A percentile compares a stretch with the other conserved stretches of the same genome.
Conservation (phyloP, 768 basidiomycete species). For the Mycena metata region DNA sequence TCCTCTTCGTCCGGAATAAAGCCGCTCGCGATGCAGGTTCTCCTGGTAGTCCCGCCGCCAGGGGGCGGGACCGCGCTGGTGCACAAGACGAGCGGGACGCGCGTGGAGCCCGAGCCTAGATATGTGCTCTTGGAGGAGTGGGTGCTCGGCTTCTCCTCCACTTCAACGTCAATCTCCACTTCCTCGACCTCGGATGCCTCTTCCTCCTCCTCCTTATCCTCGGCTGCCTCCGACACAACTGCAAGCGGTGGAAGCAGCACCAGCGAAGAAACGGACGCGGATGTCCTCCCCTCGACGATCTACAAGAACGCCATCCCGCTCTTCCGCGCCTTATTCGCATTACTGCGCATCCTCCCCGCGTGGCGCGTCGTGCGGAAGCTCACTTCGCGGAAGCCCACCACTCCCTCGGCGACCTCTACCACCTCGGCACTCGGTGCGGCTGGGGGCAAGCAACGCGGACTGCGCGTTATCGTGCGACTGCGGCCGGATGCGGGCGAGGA, state of each 20-base stretch:
- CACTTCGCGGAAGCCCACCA: constrained; percentile 56
- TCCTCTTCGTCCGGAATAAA: constrained; percentile 48
- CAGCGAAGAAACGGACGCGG: constrained; percentile 44
- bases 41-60: constrained; percentile 78
- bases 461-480: constrained; percentile 45
- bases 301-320: constrained; percentile 90
- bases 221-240: neutral
- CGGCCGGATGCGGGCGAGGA: constrained; percentile 30
- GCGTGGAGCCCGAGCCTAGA: constrained; percentile 77
- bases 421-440: constrained; percentile 44
- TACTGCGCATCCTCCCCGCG: constrained; percentile 80
- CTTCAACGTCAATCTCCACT: too few species aligned
- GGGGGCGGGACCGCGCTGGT: constrained; percentile 81
- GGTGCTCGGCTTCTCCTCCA: constrained; percentile 65
- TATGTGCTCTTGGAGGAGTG: constrained; percentile 83
- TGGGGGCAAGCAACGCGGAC: neutral
- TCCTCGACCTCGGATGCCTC: too few species aligned
- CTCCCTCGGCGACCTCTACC: too few species aligned
- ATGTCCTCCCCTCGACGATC: constrained; percentile 78
- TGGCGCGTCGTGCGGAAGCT: constrained; percentile 62
- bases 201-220: too few species aligned
- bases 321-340: constrained; percentile 81
- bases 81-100: constrained; percentile 70
- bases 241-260: constrained; percentile 11
- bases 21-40: constrained; percentile 76